Base-by-base conservation (phyloP, 1,284 basidiomycete genomes). In the Ustilago vetiveriae region DNA sequence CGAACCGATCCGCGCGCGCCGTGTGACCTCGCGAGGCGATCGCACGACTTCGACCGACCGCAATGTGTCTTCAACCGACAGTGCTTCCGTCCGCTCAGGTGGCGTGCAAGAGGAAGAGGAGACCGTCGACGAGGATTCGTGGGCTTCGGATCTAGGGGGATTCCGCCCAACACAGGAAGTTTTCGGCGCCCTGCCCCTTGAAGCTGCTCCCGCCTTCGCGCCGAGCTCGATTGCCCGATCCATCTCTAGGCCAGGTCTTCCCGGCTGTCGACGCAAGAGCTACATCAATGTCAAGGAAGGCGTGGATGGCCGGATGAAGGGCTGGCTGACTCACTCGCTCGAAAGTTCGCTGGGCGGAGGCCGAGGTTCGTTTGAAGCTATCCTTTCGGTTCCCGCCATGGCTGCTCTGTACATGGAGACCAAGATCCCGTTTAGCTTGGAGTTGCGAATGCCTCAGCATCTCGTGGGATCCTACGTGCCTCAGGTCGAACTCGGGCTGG, bases 361-460 rank as follows among this genome's bases (percentile, higher is more conserved):
- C 27, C 24, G 32, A 3, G 67, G 67, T 24, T 50, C 53, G 13
- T 56, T 71, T 14, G 63, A 71, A 33, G 68, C 63, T 36, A 59
- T 71, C 33, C 58, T 71, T 17, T 71, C 68, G 30, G 63, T 71
- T 4, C 68, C 68, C 2, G 68, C 68, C 3, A 71, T 66, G 58
- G 68, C 68, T 6, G 68, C 68, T 7, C 51, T 71, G 9, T 71
- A 71, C 44, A 71, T 71, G 68, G 68, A 71, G 43, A 71, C 68
- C 43, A 66, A 66, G 22, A 65, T 71, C 19, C 68, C 68, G 5
- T 71, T 71, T 54, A 66, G 63, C 24, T 41, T 71, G 26, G 68
- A 71, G 42, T 48, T 71, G 9, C 68, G 68, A 13, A 45, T 71
- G 50, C 68, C 68, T 10, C 38, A 53, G 19, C 43, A 48, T 21